Evolutionary conservation across 768 basidiomycete species (phyloP).

Genomic region (Chalciporus sphaerocephalus): DNA sequence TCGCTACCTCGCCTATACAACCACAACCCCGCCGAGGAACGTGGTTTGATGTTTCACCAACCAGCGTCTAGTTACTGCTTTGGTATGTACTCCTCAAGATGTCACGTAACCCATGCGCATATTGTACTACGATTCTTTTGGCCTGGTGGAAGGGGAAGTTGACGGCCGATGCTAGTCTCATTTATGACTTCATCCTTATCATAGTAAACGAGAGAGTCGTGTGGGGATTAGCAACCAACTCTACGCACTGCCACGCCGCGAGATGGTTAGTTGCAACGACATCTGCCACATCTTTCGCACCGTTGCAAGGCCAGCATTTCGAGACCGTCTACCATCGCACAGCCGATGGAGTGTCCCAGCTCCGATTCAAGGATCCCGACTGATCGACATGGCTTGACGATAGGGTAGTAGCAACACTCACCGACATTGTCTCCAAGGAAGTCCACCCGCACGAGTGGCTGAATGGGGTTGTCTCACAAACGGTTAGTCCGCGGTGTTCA

Average conservation of each 20-base stretch:
- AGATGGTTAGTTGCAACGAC: neutral
- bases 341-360: neutral
- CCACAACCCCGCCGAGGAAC: neutral
- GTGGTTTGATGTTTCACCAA: neutral
- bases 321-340: neutral
- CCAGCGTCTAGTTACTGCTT: neutral
- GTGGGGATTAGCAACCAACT: neutral
- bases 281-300: too few relatives aligned
- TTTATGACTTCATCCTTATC: too few relatives aligned
- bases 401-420: too few relatives aligned
- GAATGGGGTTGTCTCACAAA: conserved; percentile 9
- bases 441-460: conserved; percentile 1
- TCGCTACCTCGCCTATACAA: neutral
- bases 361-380: conserved; percentile 8
- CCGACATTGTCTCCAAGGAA: too few relatives aligned
- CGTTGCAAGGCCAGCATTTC: conserved; percentile 1
- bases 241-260: neutral
- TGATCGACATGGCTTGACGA: neutral
- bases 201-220: too few relatives aligned
- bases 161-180: too few relatives aligned
- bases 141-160: too few relatives aligned
- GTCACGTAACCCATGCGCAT: neutral
- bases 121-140: too few relatives aligned
- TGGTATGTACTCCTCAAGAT: neutral
- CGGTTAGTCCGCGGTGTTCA: conserved; percentile 13